Evolutionary conservation across 2,329 filamentous ascomycete species (phyloP).

Genomic region (Neonectria magnoliae): DNA sequence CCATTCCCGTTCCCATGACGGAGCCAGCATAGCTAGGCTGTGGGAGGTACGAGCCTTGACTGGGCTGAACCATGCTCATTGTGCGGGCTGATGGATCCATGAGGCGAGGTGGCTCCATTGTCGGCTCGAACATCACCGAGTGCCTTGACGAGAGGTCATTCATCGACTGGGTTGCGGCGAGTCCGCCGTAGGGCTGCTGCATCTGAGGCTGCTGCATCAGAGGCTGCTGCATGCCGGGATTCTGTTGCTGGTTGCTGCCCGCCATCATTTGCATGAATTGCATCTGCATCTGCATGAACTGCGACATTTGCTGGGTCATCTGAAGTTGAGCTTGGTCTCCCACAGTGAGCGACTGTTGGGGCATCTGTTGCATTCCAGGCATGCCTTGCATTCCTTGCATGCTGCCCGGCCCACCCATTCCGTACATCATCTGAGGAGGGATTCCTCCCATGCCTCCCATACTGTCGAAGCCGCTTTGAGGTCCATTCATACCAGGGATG

Average conservation of each 20-base stretch:
- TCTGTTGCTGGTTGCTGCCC: slow-evolving; percentile 42
- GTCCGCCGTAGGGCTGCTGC: slow-evolving; percentile 41
- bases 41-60: slow-evolving; percentile 67
- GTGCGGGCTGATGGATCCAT: slow-evolving; percentile 67
- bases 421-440: slow-evolving; percentile 56
- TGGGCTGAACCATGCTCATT: slow-evolving; percentile 86
- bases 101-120: slow-evolving; percentile 54
- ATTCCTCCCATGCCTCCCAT: slow-evolving; percentile 58
- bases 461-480: slow-evolving; percentile 58
- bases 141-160: slow-evolving; percentile 56
- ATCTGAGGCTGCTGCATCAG: slow-evolving; percentile 29
- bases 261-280: slow-evolving; percentile 90
- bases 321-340: slow-evolving; percentile 81
- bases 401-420: slow-evolving; percentile 40
- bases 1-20: slow-evolving; percentile 33
- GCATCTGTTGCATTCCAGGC: slow-evolving; percentile 49
- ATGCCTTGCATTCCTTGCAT: slow-evolving; percentile 34
- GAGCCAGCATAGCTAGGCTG: slow-evolving; percentile 49
- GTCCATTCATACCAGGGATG: slow-evolving; percentile 49
- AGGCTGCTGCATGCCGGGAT: slow-evolving; percentile 34
- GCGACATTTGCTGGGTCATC: slow-evolving; percentile 84
- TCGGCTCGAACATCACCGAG: slow-evolving; percentile 59
- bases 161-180: slow-evolving; percentile 52
- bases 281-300: slow-evolving; percentile 95
- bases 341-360: slow-evolving; percentile 60